phyloP scores from a whole-genome alignment of 192 early-diverging fungal species.

The Lobosporangium transversale region DNA sequence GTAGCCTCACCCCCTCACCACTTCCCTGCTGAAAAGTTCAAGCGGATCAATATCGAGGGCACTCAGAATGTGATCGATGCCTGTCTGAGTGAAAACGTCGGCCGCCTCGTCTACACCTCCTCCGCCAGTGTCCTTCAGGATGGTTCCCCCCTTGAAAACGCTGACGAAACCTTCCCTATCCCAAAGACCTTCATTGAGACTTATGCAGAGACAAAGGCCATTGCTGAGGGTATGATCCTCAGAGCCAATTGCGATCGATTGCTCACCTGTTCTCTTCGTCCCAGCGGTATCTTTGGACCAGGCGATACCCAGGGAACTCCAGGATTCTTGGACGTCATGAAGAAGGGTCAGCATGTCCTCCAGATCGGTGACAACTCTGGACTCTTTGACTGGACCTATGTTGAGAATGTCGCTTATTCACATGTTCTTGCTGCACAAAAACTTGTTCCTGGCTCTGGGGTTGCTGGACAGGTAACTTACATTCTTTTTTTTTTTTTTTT shows the following conservation, averaged over 20 bases:
- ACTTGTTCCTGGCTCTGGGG: conserved; percentile 52
- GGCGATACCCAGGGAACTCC: conserved; percentile 78
- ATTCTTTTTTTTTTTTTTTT: background rate
- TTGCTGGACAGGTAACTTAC: conserved; percentile 57
- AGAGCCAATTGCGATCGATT: conserved; percentile 74
- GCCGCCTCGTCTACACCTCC: conserved; percentile 84
- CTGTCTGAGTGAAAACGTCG: conserved; percentile 70
- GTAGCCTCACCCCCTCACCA: conserved; percentile 90
- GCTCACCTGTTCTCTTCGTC: conserved; percentile 81
- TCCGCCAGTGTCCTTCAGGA: conserved; percentile 91
- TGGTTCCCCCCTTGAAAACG: conserved; percentile 78
- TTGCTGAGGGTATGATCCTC: conserved; percentile 78
- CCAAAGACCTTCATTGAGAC: conserved; percentile 81
- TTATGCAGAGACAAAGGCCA: conserved; percentile 93
- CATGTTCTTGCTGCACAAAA: conserved; percentile 89
- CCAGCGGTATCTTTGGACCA: conserved; percentile 94
- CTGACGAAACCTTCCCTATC: conserved; percentile 83
- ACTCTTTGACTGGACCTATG: conserved; percentile 93
- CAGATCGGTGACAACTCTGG: conserved; percentile 88
- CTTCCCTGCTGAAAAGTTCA: conserved; percentile 73
- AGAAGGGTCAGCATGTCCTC: conserved; percentile 70
- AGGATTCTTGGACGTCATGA: conserved; percentile 69
- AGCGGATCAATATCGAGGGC: conserved; percentile 86
- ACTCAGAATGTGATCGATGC: conserved; percentile 86
- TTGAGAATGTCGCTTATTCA: conserved; percentile 92